These are phyloP conservation scores for Trichoderma atrobrunneum DNA, from an alignment of 2,329 filamentous ascomycete species.

Conservation along the genomic window DNA sequence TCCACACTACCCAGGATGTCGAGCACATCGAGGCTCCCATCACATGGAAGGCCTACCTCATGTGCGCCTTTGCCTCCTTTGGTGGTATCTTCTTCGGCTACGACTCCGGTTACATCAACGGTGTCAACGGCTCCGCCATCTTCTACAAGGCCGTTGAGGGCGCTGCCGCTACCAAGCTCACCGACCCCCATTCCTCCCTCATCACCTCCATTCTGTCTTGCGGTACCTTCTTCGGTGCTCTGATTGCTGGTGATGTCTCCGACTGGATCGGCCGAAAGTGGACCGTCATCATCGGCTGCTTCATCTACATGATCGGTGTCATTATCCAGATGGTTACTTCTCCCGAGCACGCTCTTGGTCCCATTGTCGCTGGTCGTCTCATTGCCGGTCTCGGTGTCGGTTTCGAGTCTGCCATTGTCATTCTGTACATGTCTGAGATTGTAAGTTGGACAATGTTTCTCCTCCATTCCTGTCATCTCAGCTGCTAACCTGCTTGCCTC, in stretches of 20 bases:
- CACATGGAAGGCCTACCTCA: slow-evolving; percentile 65
- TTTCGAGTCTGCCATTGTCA: slow-evolving; percentile 76
- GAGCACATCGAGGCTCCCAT: slow-evolving; percentile 64
- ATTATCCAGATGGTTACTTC: slow-evolving; percentile 61
- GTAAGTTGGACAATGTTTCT: slow-evolving; percentile 35
- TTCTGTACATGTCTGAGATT: slow-evolving; percentile 86
- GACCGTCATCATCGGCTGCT: slow-evolving; percentile 69
- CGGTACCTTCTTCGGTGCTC: slow-evolving; percentile 74
- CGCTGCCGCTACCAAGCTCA: slow-evolving; percentile 33
- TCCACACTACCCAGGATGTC: slow-evolving; percentile 50
- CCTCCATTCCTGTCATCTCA: neutral
- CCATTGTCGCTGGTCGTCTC: slow-evolving; percentile 70
- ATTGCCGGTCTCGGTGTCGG: slow-evolving; percentile 76
- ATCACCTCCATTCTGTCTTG: slow-evolving; percentile 75
- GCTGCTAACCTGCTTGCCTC: neutral
- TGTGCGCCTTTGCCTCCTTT: slow-evolving; percentile 69
- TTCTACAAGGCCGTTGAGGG: slow-evolving; percentile 55
- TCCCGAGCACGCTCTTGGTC: slow-evolving; percentile 48
- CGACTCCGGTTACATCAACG: slow-evolving; percentile 73
- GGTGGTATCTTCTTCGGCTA: slow-evolving; percentile 77
- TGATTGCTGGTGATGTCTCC: slow-evolving; percentile 74
- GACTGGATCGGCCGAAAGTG: slow-evolving; percentile 72
- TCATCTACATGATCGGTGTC: slow-evolving; percentile 67
- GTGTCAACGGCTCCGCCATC: slow-evolving; percentile 52
- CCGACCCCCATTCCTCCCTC: slow-evolving; percentile 48